These are phyloP conservation scores for Penicillium sp. DNA, from an alignment of 2,329 filamentous ascomycete species.

Conservation along the genomic window DNA sequence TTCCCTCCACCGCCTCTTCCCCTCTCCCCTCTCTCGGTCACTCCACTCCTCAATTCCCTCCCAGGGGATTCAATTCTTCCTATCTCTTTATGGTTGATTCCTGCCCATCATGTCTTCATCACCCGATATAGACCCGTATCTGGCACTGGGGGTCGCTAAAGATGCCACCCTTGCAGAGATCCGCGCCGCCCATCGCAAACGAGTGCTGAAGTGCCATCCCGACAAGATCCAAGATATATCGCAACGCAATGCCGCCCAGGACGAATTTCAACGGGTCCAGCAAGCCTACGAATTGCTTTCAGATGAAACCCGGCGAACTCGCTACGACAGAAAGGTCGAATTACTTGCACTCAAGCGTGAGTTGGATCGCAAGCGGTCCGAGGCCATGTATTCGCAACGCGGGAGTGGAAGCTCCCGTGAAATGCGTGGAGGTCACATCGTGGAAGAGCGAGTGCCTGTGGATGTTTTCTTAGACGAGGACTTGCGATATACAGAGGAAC, in stretches of 20 bases:
- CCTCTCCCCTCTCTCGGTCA: conserved; percentile 7
- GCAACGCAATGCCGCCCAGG: conserved; percentile 73
- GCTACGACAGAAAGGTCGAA: conserved; percentile 75
- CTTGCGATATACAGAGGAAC: conserved; percentile 37
- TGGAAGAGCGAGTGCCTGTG: conserved; percentile 45
- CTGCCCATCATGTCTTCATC: conserved; percentile 25
- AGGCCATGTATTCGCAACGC: conserved; percentile 19
- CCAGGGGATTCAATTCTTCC: conserved; percentile 1
- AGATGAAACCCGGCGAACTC: conserved; percentile 67
- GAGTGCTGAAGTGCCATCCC: conserved; percentile 83
- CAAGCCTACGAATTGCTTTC: conserved; percentile 88
- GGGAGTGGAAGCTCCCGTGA: conserved; percentile 32
- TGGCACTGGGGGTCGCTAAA: conserved; percentile 68
- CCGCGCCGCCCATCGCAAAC: conserved; percentile 76
- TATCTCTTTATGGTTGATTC: conserved; percentile 6
- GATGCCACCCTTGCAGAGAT: conserved; percentile 70
- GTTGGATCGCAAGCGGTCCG: conserved; percentile 44
- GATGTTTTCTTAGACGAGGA: conserved; percentile 40
- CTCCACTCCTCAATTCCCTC: conserved; percentile 16
- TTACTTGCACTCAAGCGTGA: conserved; percentile 64
- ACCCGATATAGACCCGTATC: conserved; percentile 69
- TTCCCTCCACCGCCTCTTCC: conserved; percentile 23
- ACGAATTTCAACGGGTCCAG: conserved; percentile 89
- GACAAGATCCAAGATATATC: conserved; percentile 82
- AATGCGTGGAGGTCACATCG: conserved; percentile 42